Evolutionary conservation across 257 asterid species (phyloP).

Genomic region (Buddleja alternifolia): DNA sequence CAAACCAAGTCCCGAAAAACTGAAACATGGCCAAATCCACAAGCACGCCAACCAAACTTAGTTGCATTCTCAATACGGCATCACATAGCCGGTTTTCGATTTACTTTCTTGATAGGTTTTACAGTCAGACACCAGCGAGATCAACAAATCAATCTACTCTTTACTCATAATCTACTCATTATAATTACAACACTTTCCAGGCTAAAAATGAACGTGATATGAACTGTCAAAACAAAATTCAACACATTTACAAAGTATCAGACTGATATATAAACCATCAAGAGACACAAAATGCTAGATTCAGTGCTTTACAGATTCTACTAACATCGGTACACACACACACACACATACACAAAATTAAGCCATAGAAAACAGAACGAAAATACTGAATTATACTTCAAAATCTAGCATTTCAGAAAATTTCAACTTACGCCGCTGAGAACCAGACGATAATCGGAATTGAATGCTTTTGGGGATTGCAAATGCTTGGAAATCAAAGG

Average conservation of each 20-base stretch:
- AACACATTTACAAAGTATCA: neutral
- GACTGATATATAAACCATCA: neutral
- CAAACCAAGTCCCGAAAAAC: neutral
- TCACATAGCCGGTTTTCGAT: neutral
- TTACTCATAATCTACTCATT: neutral
- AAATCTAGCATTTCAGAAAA: neutral
- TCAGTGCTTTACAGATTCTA: neutral
- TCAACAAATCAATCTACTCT: constrained; percentile 2
- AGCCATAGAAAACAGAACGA: neutral
- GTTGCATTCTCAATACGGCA: neutral
- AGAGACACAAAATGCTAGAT: neutral
- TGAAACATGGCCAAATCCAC: neutral
- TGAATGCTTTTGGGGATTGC: constrained; percentile 31
- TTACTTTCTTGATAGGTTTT: neutral
- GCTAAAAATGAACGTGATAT: neutral
- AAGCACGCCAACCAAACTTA: neutral
- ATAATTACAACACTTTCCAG: neutral
- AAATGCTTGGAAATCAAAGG: constrained; percentile 34
- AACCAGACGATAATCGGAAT: constrained; percentile 28
- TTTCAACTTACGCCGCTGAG: constrained; percentile 42
- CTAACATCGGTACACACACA: neutral
- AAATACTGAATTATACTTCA: neutral
- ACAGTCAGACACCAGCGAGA: neutral
- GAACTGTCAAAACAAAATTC: constrained; percentile 4
- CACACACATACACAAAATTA: neutral